Percentiles rank a stretch among this genome's conserved stretches.
These are phyloP conservation scores for Xylaria flabelliformis DNA, from an alignment of 495 filamentous ascomycete genomes.

Conservation along the genomic window DNA sequence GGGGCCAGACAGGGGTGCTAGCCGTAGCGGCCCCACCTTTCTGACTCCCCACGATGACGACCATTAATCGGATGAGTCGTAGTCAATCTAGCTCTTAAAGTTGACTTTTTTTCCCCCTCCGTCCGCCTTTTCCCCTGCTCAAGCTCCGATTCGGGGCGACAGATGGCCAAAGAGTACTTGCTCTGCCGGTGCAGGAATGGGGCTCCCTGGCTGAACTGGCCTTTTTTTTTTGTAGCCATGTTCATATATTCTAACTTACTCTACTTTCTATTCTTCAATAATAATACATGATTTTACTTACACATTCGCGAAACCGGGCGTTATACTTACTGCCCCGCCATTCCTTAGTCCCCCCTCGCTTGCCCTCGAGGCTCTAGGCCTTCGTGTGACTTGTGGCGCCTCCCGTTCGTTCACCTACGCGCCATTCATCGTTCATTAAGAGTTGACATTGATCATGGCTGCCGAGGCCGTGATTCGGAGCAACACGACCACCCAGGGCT, in stretches of 20 bases:
- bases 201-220: slow-evolving; percentile 11
- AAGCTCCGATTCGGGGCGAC: slow-evolving; percentile 41
- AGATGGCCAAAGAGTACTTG: slow-evolving; percentile 19
- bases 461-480: slow-evolving; percentile 30
- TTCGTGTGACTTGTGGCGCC: slow-evolving; percentile 8
- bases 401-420: neutral
- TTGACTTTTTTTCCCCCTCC: slow-evolving; percentile 27
- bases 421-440: slow-evolving; percentile 1
- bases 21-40: slow-evolving; percentile 3
- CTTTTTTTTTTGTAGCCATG: neutral
- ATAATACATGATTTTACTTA: slow-evolving; percentile 3
- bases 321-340: slow-evolving; percentile 11
- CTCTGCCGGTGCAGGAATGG: slow-evolving; percentile 9
- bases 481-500: slow-evolving; percentile 53
- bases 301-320: neutral
- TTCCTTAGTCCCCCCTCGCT: neutral
- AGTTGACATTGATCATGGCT: slow-evolving; percentile 29
- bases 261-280: neutral
- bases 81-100: slow-evolving; percentile 7
- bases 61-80: slow-evolving; percentile 17
- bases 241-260: neutral
- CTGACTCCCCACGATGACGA: slow-evolving; percentile 24
- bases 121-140: slow-evolving; percentile 23
- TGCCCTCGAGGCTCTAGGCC: neutral
- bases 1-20: neutral